These are phyloP conservation scores for Acer saccharum DNA, from an alignment of 345 rosid species.

Conservation along the genomic window DNA sequence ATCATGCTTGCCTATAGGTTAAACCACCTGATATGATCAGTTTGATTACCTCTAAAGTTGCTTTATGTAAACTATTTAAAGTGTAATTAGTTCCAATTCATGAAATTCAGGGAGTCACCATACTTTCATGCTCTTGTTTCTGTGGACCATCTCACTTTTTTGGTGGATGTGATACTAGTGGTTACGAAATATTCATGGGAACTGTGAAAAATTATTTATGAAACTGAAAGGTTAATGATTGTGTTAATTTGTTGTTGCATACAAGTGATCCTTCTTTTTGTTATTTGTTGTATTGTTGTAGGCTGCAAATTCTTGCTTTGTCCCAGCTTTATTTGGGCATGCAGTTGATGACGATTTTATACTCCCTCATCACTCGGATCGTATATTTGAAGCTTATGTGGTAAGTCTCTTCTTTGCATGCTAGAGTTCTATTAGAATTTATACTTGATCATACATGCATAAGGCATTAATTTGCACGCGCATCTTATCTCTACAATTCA, in stretches of 20 bases:
- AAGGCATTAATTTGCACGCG: slow-evolving; percentile 12
- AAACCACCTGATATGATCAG: not conserved
- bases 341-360: too few species aligned
- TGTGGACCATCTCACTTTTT: not conserved
- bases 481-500: slow-evolving; percentile 7
- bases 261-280: not conserved
- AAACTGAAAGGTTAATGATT: slow-evolving; percentile 11
- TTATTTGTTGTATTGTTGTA: slow-evolving; percentile 27
- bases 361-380: too few species aligned
- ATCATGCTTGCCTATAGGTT: not conserved
- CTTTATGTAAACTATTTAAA: not conserved
- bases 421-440: slow-evolving; percentile 5
- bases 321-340: too few species aligned
- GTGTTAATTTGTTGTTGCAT: not conserved
- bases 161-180: not conserved
- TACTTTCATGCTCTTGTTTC: not conserved
- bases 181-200: not conserved
- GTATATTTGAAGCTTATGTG: too few species aligned
- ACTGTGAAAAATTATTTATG: not conserved
- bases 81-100: not conserved
- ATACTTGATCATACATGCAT: not conserved
- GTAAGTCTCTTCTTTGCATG: too few species aligned
- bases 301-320: too few species aligned
- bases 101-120: not conserved
- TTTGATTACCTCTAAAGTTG: not conserved